Conservation (phyloP, 306 rosid genomes). For the Lathyrus oleraceus region DNA sequence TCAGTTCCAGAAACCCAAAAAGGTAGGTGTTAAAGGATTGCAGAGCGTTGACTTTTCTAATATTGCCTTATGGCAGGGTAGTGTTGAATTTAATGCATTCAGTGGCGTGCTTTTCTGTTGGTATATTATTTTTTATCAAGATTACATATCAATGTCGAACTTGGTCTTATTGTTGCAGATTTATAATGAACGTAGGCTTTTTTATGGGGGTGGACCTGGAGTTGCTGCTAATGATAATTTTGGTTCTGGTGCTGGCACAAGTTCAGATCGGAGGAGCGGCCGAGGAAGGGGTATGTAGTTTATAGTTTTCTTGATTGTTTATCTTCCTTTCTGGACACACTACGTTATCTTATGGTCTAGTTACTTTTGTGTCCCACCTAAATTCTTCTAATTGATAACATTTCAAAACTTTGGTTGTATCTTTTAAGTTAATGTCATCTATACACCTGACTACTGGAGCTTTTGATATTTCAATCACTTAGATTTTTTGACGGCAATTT, state of each 20-base stretch:
- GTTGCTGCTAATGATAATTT: slow-evolving; percentile 69
- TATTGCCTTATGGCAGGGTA: neutral
- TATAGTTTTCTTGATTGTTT: neutral
- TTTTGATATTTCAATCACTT: slow-evolving; percentile 27
- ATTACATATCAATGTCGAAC: slow-evolving; percentile 23
- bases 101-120: neutral
- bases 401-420: neutral
- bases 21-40: slow-evolving; percentile 52
- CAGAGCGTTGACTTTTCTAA: slow-evolving; percentile 15
- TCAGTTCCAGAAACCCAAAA: slow-evolving; percentile 97
- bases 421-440: slow-evolving; percentile 8
- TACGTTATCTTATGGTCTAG: neutral
- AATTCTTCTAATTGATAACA: neutral
- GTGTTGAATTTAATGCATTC: neutral
- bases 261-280: slow-evolving; percentile 68
- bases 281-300: slow-evolving; percentile 88
- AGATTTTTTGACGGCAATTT: slow-evolving; percentile 1
- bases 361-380: neutral
- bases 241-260: slow-evolving; percentile 58
- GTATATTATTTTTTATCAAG: slow-evolving; percentile 1
- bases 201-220: slow-evolving; percentile 94
- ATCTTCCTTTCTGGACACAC: neutral
- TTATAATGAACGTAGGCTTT: slow-evolving; percentile 89
- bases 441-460: slow-evolving; percentile 1
- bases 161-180: slow-evolving; percentile 54